Evolutionary conservation across 2,329 filamentous ascomycete genomes (phyloP).

Genomic region (Epichloe bromicola): DNA sequence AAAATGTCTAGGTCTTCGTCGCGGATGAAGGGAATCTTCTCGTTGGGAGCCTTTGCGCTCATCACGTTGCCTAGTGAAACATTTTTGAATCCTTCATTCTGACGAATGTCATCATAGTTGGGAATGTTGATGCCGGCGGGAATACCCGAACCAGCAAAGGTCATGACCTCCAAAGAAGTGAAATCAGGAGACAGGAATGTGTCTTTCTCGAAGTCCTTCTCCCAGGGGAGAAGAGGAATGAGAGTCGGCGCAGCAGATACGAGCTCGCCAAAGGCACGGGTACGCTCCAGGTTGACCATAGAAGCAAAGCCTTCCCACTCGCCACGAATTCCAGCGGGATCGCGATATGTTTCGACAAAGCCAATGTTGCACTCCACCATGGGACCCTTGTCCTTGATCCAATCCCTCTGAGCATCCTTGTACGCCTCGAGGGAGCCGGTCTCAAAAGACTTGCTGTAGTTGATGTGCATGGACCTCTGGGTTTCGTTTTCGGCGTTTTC

Average conservation of each 20-base stretch:
- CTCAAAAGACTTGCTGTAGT: constrained; percentile 64
- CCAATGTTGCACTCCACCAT: constrained; percentile 71
- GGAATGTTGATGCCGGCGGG: constrained; percentile 57
- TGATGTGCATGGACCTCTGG: constrained; percentile 58
- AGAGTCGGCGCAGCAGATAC: constrained; percentile 69
- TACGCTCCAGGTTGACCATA: constrained; percentile 82
- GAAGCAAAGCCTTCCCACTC: constrained; percentile 82
- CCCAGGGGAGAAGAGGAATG: constrained; percentile 85
- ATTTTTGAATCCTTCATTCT: constrained; percentile 82
- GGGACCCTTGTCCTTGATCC: constrained; percentile 74
- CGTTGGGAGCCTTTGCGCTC: constrained; percentile 79
- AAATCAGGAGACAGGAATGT: constrained; percentile 93
- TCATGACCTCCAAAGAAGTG: constrained; percentile 82
- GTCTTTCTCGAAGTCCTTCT: constrained; percentile 84
- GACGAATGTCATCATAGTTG: constrained; percentile 66
- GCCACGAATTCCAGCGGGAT: constrained; percentile 66
- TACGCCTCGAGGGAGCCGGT: constrained; percentile 63
- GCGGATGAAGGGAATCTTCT: constrained; percentile 82
- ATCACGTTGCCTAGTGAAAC: constrained; percentile 89
- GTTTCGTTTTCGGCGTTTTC: constrained; percentile 60
- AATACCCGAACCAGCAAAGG: constrained; percentile 55
- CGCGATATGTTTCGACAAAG: constrained; percentile 76
- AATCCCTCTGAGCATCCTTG: constrained; percentile 67
- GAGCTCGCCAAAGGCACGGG: constrained; percentile 72
- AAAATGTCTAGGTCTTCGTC: constrained; percentile 66